Base-by-base conservation (phyloP, 2,329 filamentous ascomycete species). In the Diaporthe destruens region DNA sequence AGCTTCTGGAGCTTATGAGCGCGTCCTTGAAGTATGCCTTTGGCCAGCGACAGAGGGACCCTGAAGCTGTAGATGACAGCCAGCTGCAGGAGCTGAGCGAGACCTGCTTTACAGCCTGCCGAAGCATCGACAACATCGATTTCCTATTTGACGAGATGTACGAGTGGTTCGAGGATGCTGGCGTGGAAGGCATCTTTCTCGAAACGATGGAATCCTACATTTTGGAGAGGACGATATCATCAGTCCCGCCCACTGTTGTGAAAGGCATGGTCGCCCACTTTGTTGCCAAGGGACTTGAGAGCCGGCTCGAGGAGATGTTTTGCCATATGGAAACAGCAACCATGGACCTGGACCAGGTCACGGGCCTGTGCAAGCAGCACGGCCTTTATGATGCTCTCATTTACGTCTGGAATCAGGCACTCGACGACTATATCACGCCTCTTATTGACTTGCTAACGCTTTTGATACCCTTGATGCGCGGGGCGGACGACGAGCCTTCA, bases 401-500 rank as follows among this genome's bases (percentile, higher is more conserved):
- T 55, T 98, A 98, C 80, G 93, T 99, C 71, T 99, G 96, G 96
- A 98, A 97, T 74, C 92, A 94, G 81, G 95, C 94, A 3, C 85
- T 99, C 36, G 86, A 87, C 74, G 97, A 99, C 81, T 98, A 97
- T 78, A 91, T 98, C 74, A 97, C 95, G 1, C 96, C 96, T 1
- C 86, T 98, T 71, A 92, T 94, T 76, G 95, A 98, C 74, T 88
- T 99, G 2, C 85, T 97, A 63, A 85, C 89, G 18, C 85, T 98
- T n/a, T 80, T 93, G 42, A 83, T 88, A 76, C 89, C 86, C 36
- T 81, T 89, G n/a, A 87, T 88, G 81, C 87, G 87, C 74, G 85
- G 87, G 71, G 87, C 87, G 14, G 87, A 89, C 72, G 85, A 85
- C 71, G 81, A 85, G 49, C 81, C 84, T 32, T 86, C 87, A 11